phyloP scores from a whole-genome alignment of 441 rosid species.

The Erysimum cheiri region DNA sequence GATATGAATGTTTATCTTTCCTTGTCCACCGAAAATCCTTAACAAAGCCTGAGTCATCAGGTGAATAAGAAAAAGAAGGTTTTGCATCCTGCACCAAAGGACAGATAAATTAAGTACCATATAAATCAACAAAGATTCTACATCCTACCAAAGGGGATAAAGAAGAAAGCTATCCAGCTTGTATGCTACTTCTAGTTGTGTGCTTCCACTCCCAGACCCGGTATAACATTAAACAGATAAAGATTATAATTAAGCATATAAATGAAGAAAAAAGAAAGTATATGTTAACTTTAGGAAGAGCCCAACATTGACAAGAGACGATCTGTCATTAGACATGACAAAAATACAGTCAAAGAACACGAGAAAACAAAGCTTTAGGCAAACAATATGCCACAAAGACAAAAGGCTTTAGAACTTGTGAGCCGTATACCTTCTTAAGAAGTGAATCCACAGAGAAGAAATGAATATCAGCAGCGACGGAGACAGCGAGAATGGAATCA shows the following conservation, averaged over 20 bases:
- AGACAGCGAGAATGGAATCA: slow-evolving; percentile 65
- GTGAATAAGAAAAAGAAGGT: slow-evolving; percentile 58
- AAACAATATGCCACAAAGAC: too few relatives aligned
- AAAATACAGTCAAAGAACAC: background rate
- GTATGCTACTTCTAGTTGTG: slow-evolving; percentile 12
- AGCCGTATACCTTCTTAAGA: slow-evolving; percentile 57
- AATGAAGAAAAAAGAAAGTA: background rate
- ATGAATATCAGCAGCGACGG: slow-evolving; percentile 54
- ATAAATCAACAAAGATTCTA: slow-evolving; percentile 28
- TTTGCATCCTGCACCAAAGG: slow-evolving; percentile 51
- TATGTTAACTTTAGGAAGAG: background rate
- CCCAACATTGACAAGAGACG: background rate
- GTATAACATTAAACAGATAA: too few relatives aligned
- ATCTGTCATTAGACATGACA: background rate
- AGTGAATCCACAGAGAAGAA: slow-evolving; percentile 67
- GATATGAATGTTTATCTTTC: slow-evolving; percentile 57
- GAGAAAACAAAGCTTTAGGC: too few relatives aligned
- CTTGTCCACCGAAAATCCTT: slow-evolving; percentile 79
- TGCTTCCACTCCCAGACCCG: background rate
- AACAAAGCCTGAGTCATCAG: slow-evolving; percentile 56
- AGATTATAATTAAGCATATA: background rate
- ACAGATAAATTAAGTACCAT: slow-evolving; percentile 25
- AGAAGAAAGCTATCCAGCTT: slow-evolving; percentile 6
- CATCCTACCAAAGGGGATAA: slow-evolving; percentile 14
- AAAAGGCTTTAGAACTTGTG: slow-evolving; percentile 6